These are phyloP conservation scores for Nelumbo lutea DNA, from an alignment of 164 flowering plant genomes.

Conservation along the genomic window DNA sequence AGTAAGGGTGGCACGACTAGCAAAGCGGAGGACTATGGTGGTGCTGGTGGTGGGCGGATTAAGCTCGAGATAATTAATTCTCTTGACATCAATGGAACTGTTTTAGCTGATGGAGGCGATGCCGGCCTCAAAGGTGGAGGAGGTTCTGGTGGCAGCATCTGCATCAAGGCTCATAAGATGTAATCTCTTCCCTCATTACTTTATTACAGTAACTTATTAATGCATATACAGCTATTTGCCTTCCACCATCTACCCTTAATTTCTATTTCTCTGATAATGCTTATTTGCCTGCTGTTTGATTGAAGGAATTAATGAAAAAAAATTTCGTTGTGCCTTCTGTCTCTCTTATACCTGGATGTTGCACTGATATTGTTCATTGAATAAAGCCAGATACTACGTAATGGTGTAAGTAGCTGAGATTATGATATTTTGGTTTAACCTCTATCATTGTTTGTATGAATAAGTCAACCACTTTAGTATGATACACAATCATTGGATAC, in stretches of 20 bases:
- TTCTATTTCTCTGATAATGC: not conserved
- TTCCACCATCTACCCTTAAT: not conserved
- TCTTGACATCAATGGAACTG: conserved; percentile 42
- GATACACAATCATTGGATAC: too few relatives aligned
- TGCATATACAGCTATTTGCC: not conserved
- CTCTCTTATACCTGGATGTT: too few relatives aligned
- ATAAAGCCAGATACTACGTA: too few relatives aligned
- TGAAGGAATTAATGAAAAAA: too few relatives aligned
- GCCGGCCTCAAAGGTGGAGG: conserved; percentile 86
- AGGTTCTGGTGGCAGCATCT: conserved; percentile 94
- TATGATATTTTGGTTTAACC: not conserved
- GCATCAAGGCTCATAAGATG: conserved; percentile 62
- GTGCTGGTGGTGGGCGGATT: conserved; percentile 75
- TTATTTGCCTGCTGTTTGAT: too few relatives aligned
- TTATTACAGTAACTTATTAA: not conserved
- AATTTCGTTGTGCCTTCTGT: too few relatives aligned
- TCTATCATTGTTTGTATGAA: too few relatives aligned
- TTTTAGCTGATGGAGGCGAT: conserved; percentile 79
- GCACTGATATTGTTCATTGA: too few relatives aligned
- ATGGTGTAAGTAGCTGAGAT: not conserved
- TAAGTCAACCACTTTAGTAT: too few relatives aligned
- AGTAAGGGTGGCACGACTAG: conserved; percentile 74
- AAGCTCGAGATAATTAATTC: conserved; percentile 20
- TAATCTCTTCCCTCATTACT: conserved; percentile 29
- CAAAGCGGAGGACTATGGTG: conserved; percentile 62